Base-by-base conservation (phyloP, 805 yeast genomes). In the Lipomyces orientalis region DNA sequence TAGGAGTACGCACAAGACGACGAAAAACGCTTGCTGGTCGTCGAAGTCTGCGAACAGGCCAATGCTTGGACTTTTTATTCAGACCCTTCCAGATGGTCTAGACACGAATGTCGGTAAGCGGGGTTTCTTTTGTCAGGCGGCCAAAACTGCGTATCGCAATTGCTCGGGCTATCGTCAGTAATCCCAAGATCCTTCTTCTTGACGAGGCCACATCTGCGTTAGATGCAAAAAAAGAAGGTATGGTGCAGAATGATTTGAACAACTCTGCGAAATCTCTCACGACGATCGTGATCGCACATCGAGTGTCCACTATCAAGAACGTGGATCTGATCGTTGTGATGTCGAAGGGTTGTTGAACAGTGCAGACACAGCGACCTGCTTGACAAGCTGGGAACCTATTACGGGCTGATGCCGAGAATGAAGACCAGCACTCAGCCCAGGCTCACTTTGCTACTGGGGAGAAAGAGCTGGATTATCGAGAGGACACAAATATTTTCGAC, bases 151-250 rank as follows among this genome's bases (percentile, higher is more conserved):
- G 91, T 66, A 81, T 87, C n/a, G 88, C 90, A 7, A 78, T 87
- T 64, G 90, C 90, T 0, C 80, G 91, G 67, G 86, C 90, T 0
- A 77, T 88, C 55, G 80, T 87, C 54, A 77, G 83, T 49, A 79
- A 84, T 25, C 91, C 91, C 4, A 79, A 82, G 34, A 80, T 88
- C 8, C 77, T 87, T 57, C 80, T 87, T 9, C 77, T 87, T 58
- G 91, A 87, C 74, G 91, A 88, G 73, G 90, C 90, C 3, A 87
- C 90, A 0, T 86, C 89, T 8, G 90, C 90, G 0, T 78, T 88
- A 54, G 90, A 87, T 74, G 84, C 88, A 10, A 82, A 83, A 58
- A 84, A 86, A 71, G 90, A 87, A 73, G 87, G 86, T 67, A 81
- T 86, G 6, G 88, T 87, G 51, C 84, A 85, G 80, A 79, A 79